Conservation (phyloP, 2,329 filamentous ascomycete genomes). For the Scedosporium aurantiacum region DNA sequence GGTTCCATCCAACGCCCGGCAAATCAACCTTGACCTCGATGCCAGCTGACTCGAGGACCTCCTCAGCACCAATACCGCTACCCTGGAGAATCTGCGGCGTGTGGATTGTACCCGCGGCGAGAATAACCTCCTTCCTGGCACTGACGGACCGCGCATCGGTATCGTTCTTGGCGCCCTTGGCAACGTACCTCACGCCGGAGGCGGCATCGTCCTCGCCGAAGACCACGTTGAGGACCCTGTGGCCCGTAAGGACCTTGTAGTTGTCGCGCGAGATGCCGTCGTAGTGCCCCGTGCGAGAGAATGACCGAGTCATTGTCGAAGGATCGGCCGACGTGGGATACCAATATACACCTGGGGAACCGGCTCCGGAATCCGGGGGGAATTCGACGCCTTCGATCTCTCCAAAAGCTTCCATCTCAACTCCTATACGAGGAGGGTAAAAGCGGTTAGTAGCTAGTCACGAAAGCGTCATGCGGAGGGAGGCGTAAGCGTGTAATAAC, state of each 20-base stretch:
- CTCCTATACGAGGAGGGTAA: background rate
- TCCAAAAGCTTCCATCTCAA: conserved; percentile 13
- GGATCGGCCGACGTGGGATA: conserved; percentile 15
- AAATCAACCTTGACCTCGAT: conserved; percentile 43
- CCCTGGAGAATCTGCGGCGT: conserved; percentile 31
- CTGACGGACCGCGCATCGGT: conserved; percentile 5
- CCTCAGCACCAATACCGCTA: conserved; percentile 27
- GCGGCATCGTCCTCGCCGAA: conserved; percentile 13
- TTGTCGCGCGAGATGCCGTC: conserved; percentile 15
- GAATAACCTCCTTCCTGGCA: conserved; percentile 25
- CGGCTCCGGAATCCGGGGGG: conserved; percentile 14
- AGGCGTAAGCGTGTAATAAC: background rate
- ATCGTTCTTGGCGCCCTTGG: conserved; percentile 2
- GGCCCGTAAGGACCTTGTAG: conserved; percentile 15
- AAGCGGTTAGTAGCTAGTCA: background rate
- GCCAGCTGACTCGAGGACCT: conserved; percentile 23
- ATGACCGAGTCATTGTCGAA: conserved; percentile 12
- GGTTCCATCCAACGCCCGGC: conserved; percentile 49
- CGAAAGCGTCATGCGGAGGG: background rate
- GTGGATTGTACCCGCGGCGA: conserved; percentile 29
- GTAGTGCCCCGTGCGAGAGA: conserved; percentile 16
- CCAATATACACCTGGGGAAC: conserved; percentile 16
- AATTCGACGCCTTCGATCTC: conserved; percentile 15
- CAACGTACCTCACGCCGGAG: conserved; percentile 17
- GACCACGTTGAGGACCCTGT: conserved; percentile 14